Evolutionary conservation across 805 yeast species (phyloP), one percentile per base, ranked within the genome.

Genomic region (Ogataea salicorniae): DNA sequence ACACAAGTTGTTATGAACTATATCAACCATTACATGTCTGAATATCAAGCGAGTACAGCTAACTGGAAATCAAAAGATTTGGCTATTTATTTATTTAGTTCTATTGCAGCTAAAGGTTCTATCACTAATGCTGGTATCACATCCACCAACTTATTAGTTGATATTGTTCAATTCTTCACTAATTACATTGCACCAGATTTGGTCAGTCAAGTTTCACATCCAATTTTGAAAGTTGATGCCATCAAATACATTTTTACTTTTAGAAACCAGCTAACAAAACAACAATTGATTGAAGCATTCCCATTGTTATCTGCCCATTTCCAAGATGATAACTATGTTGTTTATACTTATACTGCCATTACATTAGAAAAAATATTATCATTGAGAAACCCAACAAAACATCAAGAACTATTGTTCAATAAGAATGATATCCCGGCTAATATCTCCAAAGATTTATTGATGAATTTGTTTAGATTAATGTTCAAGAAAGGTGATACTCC

Each of bases 281-380:
- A 78, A 8, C 97, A 92, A 63, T 71, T 94, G 31, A 63, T 80
- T 9, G 84, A 87, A 50, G 81, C 94, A 1, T 75, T 94, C 65
- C 96, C 97, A 15, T 70, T 88, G 38, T 70, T 94, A 50, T 80
- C 89, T 11, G 73, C 75, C 15, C 90, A 87, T 62, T 77, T 95
- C 56, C 69, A 73, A 45, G 77, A 84, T 34, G 67, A 70, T 7
- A 81, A 83, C 48, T 87, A 85, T 48, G 96, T 90, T 34, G 95
- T 92, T 18, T 88, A 87, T 66, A 91, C 99, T 0, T 94, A 91
- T 61, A 82, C 98, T 1, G 91, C 99, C 1, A 84, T 94, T 48
- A 90, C 98, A 2, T 81, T 92, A 51, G 99, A 94, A 64, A 83
- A 88, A 57, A 81, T 94, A 45, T 72, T 94, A 46, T 80, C 96